These are phyloP conservation scores for Lentinula lateritia DNA, from an alignment of 768 basidiomycete species.

Conservation along the genomic window DNA sequence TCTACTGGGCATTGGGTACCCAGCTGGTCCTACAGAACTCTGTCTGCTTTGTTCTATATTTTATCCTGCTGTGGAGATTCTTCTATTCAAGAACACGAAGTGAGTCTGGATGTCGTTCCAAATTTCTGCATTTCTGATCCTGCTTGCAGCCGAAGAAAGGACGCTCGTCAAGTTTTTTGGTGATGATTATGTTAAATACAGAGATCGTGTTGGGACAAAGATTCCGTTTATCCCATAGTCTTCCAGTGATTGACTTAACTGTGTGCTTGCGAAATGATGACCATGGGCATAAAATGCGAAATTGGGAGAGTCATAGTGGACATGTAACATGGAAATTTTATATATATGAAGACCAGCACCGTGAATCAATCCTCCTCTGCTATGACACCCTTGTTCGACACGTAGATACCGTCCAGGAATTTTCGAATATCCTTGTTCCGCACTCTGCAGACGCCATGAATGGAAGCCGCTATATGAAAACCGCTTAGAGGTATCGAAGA, in stretches of 20 bases:
- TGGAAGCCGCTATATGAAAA: slow-evolving; percentile 69
- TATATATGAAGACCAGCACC: neutral
- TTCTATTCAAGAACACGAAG: slow-evolving; percentile 78
- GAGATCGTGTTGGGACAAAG: slow-evolving; percentile 71
- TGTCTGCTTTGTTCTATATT: slow-evolving; percentile 61
- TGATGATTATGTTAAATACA: slow-evolving; percentile 75
- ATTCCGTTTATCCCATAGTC: slow-evolving; percentile 79
- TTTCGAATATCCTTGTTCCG: slow-evolving; percentile 99
- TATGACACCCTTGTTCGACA: slow-evolving; percentile 75
- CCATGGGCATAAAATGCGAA: neutral
- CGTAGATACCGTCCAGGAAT: slow-evolving; percentile 93
- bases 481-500: neutral
- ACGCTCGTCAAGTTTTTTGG: slow-evolving; percentile 87
- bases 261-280: neutral
- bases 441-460: slow-evolving; percentile 94
- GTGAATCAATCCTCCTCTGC: slow-evolving; percentile 36
- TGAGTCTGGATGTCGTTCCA: slow-evolving; percentile 30
- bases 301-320: slow-evolving; percentile 3
- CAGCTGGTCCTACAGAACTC: slow-evolving; percentile 90
- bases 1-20: slow-evolving; percentile 95
- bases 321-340: slow-evolving; percentile 23
- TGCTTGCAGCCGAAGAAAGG: slow-evolving; percentile 67
- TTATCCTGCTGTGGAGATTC: slow-evolving; percentile 75
- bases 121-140: neutral
- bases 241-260: neutral